Evolutionary conservation across 208 protist genomes (phyloP), one percentile per base, ranked within the genome.

Genomic region (Leishmania guyanensis): DNA sequence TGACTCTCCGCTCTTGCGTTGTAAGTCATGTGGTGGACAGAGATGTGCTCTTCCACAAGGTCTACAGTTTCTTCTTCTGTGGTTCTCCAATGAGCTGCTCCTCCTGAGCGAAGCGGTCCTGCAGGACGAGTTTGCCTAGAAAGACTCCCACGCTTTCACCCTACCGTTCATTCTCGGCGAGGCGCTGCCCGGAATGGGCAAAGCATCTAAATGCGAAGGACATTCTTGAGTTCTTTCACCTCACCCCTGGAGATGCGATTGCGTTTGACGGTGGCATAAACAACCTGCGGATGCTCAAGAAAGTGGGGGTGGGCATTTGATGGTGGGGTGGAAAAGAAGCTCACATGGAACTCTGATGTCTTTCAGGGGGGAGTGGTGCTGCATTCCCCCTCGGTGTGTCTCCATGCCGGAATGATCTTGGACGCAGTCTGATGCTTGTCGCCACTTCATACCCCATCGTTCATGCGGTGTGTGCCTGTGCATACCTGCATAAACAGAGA

Each of bases 181-280:
- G 17, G 62, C 83, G 9, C 81, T 58, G 6, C 58, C 26, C 10
- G 79, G 71, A 29, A 80, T 91, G 12, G 75, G 87, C 82, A 93
- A 93, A 69, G 90, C 77, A 5, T 81, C 74, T 10, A 88, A 86
- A 39, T 16, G 77, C 93, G 77, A 22, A 53, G 9, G 80, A 89
- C 8, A 84, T 93, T 48, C 77, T 82, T 5, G 16, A 77, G 43
- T 39, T 80, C 17, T 77, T 93, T 65, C 65, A 84, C 8, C 62
- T 93, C 8, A 39, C 58, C n/a, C 50, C 78, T 5, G 65, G 80
- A 0, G 82, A 92, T 5, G 83, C 84, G 8, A 78, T 85, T 39
- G 87, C 92, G 2, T 93, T 94, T 84, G 92, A 88, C 22, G 84
- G 90, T 69, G 88, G 88, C n/a, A 92, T 92, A 86, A 90, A 91